phyloP scores from a whole-genome alignment of 441 rosid genomes.

The Erodium texanum region DNA sequence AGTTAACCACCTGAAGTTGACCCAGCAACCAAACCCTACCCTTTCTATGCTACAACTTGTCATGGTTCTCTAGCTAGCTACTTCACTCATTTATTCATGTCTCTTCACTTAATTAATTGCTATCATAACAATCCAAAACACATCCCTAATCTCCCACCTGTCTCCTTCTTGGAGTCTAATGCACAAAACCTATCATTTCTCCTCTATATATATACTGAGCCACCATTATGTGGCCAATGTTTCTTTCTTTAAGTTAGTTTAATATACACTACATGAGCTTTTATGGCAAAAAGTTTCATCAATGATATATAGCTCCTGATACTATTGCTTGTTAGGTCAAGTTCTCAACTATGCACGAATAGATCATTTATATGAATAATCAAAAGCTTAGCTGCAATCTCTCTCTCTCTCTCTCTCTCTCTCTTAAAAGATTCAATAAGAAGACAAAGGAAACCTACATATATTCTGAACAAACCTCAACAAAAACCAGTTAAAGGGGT shows the following conservation, averaged over 20 bases:
- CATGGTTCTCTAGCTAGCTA: neutral
- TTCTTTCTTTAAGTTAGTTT: neutral
- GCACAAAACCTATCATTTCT: neutral
- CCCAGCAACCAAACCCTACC: conserved; percentile 27
- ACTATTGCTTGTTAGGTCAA: neutral
- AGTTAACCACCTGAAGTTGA: conserved; percentile 48
- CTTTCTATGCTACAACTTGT: neutral
- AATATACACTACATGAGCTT: neutral
- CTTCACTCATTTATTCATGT: neutral
- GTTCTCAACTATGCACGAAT: neutral
- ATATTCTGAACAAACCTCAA: conserved; percentile 23
- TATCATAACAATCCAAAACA: neutral
- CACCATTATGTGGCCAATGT: neutral
- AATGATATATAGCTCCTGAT: neutral
- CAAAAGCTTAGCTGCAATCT: neutral
- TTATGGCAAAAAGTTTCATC: neutral
- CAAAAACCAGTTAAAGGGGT: conserved; percentile 24
- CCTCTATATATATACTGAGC: neutral
- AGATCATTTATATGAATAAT: neutral
- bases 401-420: neutral
- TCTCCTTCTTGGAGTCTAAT: conserved; percentile 16
- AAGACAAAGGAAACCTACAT: neutral
- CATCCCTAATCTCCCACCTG: conserved; percentile 4
- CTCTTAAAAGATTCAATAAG: neutral
- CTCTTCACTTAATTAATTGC: neutral